These are phyloP conservation scores for Syzygium malaccense DNA, from an alignment of 441 rosid species.

Conservation along the genomic window DNA sequence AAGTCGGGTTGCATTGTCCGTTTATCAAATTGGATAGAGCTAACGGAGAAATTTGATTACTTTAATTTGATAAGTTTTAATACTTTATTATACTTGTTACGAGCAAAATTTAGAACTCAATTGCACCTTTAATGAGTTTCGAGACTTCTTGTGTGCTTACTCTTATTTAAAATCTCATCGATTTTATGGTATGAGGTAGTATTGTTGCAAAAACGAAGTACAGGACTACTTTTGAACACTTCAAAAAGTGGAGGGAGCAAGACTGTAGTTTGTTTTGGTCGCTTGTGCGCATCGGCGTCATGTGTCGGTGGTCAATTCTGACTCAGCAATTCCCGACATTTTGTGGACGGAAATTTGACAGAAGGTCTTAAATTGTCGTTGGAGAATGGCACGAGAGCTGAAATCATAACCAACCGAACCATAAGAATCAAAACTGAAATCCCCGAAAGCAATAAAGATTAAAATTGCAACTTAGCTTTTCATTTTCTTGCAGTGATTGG, in stretches of 20 bases:
- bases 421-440: neutral
- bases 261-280: neutral
- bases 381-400: neutral
- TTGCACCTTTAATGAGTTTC: neutral
- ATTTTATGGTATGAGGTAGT: neutral
- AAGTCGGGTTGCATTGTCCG: neutral
- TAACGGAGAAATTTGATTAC: neutral
- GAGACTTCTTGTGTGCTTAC: neutral
- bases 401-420: neutral
- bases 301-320: rapidly evolving
- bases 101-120: neutral
- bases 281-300: neutral
- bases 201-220: neutral
- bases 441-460: neutral
- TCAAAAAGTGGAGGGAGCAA: neutral
- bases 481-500: neutral
- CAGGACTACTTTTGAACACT: neutral
- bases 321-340: neutral
- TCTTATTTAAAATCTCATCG: neutral
- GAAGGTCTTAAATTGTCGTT: neutral
- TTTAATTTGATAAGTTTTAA: neutral
- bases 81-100: rapidly evolving
- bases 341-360: neutral
- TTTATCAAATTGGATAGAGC: neutral
- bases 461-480: neutral